These are phyloP conservation scores for Sporobolomyces pararoseus DNA, from an alignment of 768 basidiomycete species.

Conservation along the genomic window DNA sequence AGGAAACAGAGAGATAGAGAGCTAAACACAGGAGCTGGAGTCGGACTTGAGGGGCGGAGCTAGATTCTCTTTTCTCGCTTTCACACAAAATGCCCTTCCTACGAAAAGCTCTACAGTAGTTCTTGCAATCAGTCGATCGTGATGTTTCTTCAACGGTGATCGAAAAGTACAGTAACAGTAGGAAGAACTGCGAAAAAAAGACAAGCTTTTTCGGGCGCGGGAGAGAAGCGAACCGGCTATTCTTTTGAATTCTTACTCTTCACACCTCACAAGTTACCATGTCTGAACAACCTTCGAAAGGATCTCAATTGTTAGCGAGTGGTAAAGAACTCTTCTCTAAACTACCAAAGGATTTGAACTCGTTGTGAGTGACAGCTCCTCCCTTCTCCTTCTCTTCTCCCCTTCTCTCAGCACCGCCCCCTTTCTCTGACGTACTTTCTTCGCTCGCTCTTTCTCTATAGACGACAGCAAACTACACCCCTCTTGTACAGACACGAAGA, in stretches of 20 bases:
- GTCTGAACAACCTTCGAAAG: constrained; percentile 16
- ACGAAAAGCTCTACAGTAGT: too few species aligned
- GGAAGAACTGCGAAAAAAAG: too few species aligned
- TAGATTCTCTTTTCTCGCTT: too few species aligned
- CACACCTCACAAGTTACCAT: neutral
- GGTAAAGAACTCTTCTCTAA: constrained; percentile 17
- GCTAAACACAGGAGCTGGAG: too few species aligned
- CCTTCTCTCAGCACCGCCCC: neutral
- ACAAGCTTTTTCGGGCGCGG: too few species aligned
- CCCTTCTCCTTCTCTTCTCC: neutral
- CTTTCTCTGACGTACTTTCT: neutral
- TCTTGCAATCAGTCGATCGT: too few species aligned
- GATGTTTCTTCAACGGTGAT: too few species aligned
- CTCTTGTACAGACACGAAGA: constrained; percentile 3
- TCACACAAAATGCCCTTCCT: too few species aligned
- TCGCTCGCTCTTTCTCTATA: neutral
- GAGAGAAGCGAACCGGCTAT: too few species aligned
- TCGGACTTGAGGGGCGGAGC: too few species aligned
- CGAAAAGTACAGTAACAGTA: too few species aligned
- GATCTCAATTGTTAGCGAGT: constrained; percentile 8
- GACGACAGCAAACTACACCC: constrained; percentile 16
- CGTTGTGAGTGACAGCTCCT: constrained; percentile 16
- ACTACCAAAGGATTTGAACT: constrained; percentile 15
- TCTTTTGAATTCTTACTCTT: neutral
- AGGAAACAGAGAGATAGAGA: too few species aligned